Base-by-base conservation (phyloP, 2,329 filamentous ascomycete species). In the Tolypocladium tundrense region DNA sequence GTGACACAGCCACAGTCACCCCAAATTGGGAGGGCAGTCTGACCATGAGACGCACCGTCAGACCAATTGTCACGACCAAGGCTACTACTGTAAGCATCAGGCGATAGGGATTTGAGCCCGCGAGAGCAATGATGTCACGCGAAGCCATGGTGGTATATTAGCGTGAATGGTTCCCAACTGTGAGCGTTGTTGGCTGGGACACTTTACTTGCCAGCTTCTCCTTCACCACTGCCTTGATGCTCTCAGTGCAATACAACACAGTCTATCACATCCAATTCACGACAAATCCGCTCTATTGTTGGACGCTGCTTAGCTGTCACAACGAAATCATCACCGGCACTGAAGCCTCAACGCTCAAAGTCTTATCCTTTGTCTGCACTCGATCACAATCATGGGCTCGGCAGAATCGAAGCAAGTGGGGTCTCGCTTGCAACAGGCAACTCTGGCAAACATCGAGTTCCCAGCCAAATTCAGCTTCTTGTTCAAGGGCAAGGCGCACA, bases 401-500 rank as follows among this genome's bases (percentile, higher is more conserved):
- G 45, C 60, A 7, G 61, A 60, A 42, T 63, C 62, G 19, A 61
- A 63, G 39, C 57, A 60, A n/a, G 45, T 58, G 14, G 57, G 40
- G 27, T 24, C 33, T 8, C 57, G 57, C 33, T 19, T 60, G 43
- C 48, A 50, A 9, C 31, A 39, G 41, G 55, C 58, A 19, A 50
- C 27, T 4, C 33, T 58, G 3, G 21, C 50, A 41, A 55, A 57
- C 40, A 33, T 59, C 54, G 50, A 43, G 1, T 37, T 62, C 37
- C 60, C 58, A n/a, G 16, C 27, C 14, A 55, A 42, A n/a, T 58
- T 62, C 57, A 55, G 57, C 45, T 53, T 62, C 14, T 61, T 58
- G 50, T 58, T 59, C 57, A 42, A 59, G 27, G 50, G 54, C 35
- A 57, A 54, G 45, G 35, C 54, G n/a, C 45, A 43, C 13, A 41